Percentiles rank a stretch among this genome's conserved stretches.
Evolutionary conservation across 2,329 filamentous ascomycete genomes (phyloP).

Genomic region (Penicillium janthinellum): DNA sequence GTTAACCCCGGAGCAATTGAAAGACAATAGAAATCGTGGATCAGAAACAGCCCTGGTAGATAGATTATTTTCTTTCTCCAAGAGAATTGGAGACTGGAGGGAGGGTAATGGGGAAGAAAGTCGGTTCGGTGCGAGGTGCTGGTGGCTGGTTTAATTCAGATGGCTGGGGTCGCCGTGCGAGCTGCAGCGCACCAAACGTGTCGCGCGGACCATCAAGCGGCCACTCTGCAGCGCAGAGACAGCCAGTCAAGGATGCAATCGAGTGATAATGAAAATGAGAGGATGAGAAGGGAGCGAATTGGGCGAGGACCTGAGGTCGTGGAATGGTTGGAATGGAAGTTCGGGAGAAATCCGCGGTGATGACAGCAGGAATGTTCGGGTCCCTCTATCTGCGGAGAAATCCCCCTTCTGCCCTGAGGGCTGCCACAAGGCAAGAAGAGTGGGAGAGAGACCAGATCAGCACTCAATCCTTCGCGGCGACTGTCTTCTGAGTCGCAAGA

Average conservation of each 20-base stretch:
- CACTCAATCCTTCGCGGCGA: not conserved
- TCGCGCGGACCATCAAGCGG: slow-evolving; percentile 22
- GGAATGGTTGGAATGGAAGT: slow-evolving; percentile 6
- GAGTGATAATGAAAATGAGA: not conserved
- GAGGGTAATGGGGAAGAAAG: slow-evolving; percentile 11
- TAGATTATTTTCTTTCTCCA: not conserved
- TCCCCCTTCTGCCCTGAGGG: not conserved
- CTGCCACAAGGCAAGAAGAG: too few relatives aligned
- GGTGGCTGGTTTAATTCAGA: slow-evolving; percentile 45
- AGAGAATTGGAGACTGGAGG: slow-evolving; percentile 10
- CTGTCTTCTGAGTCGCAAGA: not conserved
- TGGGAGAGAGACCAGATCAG: too few relatives aligned
- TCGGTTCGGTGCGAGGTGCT: slow-evolving; percentile 12
- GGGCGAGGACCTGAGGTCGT: not conserved
- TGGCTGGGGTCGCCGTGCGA: slow-evolving; percentile 39
- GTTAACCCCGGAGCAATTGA: slow-evolving; percentile 7
- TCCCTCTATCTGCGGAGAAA: not conserved
- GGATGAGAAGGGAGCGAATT: not conserved
- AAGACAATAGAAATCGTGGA: slow-evolving; percentile 10
- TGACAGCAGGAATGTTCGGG: slow-evolving; percentile 10
- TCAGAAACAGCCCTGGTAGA: too few relatives aligned
- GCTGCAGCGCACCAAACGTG: slow-evolving; percentile 29
- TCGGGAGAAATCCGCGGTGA: slow-evolving; percentile 1
- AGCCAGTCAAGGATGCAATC: slow-evolving; percentile 6
- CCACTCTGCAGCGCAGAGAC: slow-evolving; percentile 3